A percentile compares a stretch with the other conserved stretches of the same genome.
Conservation (phyloP, 169 alveolate species). For the Eimeria praecox region DNA sequence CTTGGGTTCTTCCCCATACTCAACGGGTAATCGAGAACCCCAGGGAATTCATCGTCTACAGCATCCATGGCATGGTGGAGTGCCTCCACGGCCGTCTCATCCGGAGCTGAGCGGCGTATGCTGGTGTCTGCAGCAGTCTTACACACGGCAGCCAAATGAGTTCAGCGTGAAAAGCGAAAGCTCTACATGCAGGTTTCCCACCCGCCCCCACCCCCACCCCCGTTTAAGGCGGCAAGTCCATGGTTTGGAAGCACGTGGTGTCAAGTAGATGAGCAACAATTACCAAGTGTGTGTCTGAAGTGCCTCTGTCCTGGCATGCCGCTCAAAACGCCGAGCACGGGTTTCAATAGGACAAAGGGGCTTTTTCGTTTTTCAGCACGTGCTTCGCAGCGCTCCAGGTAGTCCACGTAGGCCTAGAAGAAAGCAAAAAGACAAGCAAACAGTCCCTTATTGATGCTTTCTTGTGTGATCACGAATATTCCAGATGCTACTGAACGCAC, state of each 20-base stretch:
- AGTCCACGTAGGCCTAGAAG: constrained; percentile 76
- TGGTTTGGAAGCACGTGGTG: background rate
- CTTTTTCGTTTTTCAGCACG: constrained; percentile 32
- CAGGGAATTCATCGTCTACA: constrained; percentile 69
- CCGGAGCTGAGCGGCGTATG: constrained; percentile 54
- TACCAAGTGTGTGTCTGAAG: constrained; percentile 75
- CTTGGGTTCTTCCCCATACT: constrained; percentile 57
- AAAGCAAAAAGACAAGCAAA: background rate
- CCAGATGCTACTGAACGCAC: background rate
- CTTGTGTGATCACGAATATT: background rate
- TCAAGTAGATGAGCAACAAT: background rate
- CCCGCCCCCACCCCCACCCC: no score
- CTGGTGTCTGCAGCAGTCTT: constrained; percentile 41
- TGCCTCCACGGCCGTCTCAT: constrained; percentile 47
- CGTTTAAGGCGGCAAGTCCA: no score
- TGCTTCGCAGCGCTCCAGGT: constrained; percentile 60
- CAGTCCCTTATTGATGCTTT: background rate
- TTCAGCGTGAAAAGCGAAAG: background rate
- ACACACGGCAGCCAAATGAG: background rate
- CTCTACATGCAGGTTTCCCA: no score
- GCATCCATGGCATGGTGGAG: constrained; percentile 53
- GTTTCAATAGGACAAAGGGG: constrained; percentile 62
- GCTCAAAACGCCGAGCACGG: constrained; percentile 76
- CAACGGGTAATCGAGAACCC: constrained; percentile 74
- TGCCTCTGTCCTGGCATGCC: constrained; percentile 82